Conservation (phyloP, 2,329 filamentous ascomycete species). For the Simplicillium aogashimaense region DNA sequence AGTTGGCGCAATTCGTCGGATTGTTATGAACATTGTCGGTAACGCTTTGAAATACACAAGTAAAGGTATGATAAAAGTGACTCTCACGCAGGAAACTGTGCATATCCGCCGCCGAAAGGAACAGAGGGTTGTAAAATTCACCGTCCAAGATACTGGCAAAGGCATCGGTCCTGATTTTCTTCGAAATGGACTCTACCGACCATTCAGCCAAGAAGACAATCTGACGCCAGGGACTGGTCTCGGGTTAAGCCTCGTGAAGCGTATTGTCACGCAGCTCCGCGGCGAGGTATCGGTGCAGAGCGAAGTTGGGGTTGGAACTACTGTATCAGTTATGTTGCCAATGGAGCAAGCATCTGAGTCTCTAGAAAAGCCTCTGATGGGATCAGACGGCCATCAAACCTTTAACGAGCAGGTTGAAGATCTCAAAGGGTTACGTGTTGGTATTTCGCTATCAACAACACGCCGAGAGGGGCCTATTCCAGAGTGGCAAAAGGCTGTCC, state of each 20-base stretch:
- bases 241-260: conserved; percentile 52
- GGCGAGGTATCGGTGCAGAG: conserved; percentile 49
- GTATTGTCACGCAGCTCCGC: conserved; percentile 48
- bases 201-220: conserved; percentile 53
- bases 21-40: conserved; percentile 54
- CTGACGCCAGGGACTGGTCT: conserved; percentile 52
- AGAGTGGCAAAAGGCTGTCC: background rate
- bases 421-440: conserved; percentile 1
- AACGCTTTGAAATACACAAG: conserved; percentile 53
- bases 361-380: background rate
- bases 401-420: background rate
- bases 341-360: background rate
- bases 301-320: conserved; percentile 41
- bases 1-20: conserved; percentile 38
- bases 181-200: conserved; percentile 47
- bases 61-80: conserved; percentile 19
- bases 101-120: background rate
- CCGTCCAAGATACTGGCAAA: conserved; percentile 43
- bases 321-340: background rate
- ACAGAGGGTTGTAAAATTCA: background rate
- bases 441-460: background rate
- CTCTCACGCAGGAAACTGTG: conserved; percentile 12
- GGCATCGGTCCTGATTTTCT: conserved; percentile 56
- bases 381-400: background rate
- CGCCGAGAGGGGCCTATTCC: background rate